Evolutionary conservation across 768 basidiomycete species (phyloP), one percentile per base, ranked within the genome.

Genomic region (Dioszegia crocea): DNA sequence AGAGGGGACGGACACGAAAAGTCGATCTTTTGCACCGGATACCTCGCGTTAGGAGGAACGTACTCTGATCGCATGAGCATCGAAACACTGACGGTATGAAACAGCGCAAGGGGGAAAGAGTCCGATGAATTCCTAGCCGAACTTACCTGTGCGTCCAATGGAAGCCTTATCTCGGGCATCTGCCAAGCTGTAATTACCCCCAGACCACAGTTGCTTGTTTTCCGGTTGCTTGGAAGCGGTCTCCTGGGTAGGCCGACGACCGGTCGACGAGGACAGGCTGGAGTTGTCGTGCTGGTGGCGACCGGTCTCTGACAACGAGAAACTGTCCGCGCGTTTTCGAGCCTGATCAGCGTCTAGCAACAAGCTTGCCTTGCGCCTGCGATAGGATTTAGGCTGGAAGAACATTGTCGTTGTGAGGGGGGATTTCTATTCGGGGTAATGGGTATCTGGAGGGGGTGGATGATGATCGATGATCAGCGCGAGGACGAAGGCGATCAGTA

Each of bases 381-480:
- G 36, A 19, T 40, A 41, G 26, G 40, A 53, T 19, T 53, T 53
- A 11, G 51, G 51, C 38, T 53, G 51, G 51, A 53, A 53, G 51
- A 53, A 53, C 51, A 53, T 53, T 6, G n/a, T 9, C 14, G 30
- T 19, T 14, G 31, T 33, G 24, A 17, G 9, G 2, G 16, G 27
- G 29, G 47, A 33, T 33, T 43, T n/a, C 12, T 24, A 26, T 23
- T 46, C 5, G 12, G 4, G 45, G 41, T 10, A 21, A 10, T 6
- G 21, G 29, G 21, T 30, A n/a, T n/a, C n/a, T n/a, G n/a, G n/a
- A 26, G 24, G 47, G 6, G 47, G 8, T 30, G 16, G n/a, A n/a
- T n/a, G n/a, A n/a, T n/a, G n/a, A n/a, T n/a, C n/a, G n/a, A 29
- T 48, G 27, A 17, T 48, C 47, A 48, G 47, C n/a, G n/a, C 5